Percentiles rank a stretch among this genome's conserved stretches.
These are phyloP conservation scores for Triglochin maritima DNA, from an alignment of 106 monocot genomes.

Conservation along the genomic window DNA sequence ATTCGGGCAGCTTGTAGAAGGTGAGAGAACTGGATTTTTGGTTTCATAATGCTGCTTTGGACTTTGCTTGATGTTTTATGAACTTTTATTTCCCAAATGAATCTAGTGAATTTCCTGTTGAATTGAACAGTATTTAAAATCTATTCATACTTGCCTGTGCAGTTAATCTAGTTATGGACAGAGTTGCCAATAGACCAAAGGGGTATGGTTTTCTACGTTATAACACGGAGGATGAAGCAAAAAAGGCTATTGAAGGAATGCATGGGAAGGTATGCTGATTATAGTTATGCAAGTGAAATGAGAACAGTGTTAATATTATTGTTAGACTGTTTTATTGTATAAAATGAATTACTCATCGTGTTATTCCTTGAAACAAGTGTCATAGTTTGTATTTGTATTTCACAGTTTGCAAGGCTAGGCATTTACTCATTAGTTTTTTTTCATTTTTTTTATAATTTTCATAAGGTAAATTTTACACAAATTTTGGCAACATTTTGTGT, in stretches of 20 bases:
- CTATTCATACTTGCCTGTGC: slow-evolving; percentile 12
- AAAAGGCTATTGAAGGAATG: slow-evolving; percentile 84
- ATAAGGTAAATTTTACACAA: too few species aligned
- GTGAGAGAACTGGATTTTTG: slow-evolving; percentile 18
- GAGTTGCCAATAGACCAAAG: slow-evolving; percentile 73
- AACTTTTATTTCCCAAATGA: too few species aligned
- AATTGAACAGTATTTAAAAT: not conserved
- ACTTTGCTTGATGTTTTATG: too few species aligned
- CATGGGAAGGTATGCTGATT: slow-evolving; percentile 65
- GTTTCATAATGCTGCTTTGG: not conserved
- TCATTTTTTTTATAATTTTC: too few species aligned
- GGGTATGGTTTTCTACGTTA: slow-evolving; percentile 91
- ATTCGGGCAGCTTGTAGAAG: slow-evolving; percentile 84
- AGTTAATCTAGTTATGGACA: slow-evolving; percentile 92
- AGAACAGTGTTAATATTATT: too few species aligned
- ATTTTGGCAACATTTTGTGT: too few species aligned
- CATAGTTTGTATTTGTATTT: too few species aligned
- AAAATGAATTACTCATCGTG: not conserved
- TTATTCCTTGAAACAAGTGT: too few species aligned
- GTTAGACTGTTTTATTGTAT: not conserved
- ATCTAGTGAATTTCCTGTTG: too few species aligned
- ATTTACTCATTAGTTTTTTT: too few species aligned
- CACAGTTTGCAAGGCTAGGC: too few species aligned
- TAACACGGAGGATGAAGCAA: slow-evolving; percentile 57
- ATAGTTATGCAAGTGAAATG: not conserved